Evolutionary conservation across 2,329 filamentous ascomycete species (phyloP), one percentile per base, ranked within the genome.

Genomic region (Ophiostoma angusticollis): DNA sequence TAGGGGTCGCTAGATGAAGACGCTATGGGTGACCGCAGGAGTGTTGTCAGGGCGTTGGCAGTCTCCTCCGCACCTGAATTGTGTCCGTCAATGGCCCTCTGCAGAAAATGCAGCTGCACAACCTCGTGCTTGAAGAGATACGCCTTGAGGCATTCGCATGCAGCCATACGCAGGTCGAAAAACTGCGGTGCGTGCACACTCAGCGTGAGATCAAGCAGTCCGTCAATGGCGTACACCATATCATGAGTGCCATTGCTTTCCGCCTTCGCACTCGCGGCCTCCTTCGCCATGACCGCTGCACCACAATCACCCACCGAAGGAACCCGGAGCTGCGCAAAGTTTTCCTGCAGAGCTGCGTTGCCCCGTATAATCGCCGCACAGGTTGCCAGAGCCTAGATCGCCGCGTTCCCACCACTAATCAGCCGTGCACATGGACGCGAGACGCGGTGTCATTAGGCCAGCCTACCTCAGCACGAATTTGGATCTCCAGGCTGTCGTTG

Each of bases 211-310:
- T 95, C 85, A 34, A 98, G 67, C 14, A 98, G 66, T 2, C 84
- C 91, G 57, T 96, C 89, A 51, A 98, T 94, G 22, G 98, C 85
- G 58, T 93, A 94, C 24, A 89, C 76, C 40, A 73, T 72, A 12
- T 68, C 25, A 6, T 31, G 61, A 9, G 67, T 58, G n/a, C 66
- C 68, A 43, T 75, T 74, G 49, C 49, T 9, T 35, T 7, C 39
- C 31, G 17, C 16, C 40, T 5, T 37, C 36, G 9, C 12, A 4
- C 7, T 30, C 2, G 31, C n/a, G 18, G 30, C 18, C 4, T 54
- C 49, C 33, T 55, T n/a, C n/a, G n/a, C n/a, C n/a, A n/a, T n/a
- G n/a, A n/a, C n/a, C n/a, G n/a, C n/a, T n/a, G n/a, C n/a, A n/a
- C n/a, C n/a, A n/a, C n/a, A n/a, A n/a, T n/a, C n/a, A n/a, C n/a